These are phyloP conservation scores for Fragaria iinumae DNA, from an alignment of 306 rosid species.

Conservation along the genomic window DNA sequence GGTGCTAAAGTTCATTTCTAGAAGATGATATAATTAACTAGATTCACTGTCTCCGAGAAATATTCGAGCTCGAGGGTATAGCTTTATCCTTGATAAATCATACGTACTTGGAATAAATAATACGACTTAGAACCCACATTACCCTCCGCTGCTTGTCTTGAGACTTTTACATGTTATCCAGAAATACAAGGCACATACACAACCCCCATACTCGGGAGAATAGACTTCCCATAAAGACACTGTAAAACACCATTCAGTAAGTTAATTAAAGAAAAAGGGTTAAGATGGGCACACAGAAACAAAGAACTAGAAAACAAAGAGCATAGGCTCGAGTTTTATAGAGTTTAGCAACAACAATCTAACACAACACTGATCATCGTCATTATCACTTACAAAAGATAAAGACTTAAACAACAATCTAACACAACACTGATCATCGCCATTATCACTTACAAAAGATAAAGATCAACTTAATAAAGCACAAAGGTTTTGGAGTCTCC, in stretches of 20 bases:
- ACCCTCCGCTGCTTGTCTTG: background rate
- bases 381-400: slow-evolving; percentile 3
- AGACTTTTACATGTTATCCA: background rate
- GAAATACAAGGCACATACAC: no score
- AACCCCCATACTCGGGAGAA: background rate
- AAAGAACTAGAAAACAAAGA: background rate
- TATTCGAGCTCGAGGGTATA: no score
- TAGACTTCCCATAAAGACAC: background rate
- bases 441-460: slow-evolving; percentile 3
- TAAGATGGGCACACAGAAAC: background rate
- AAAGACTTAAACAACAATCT: background rate
- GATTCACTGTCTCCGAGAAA: no score
- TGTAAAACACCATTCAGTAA: background rate
- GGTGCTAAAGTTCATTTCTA: no score
- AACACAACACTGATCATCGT: background rate
- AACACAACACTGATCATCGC: background rate
- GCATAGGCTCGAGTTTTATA: background rate
- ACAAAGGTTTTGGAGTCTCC: slow-evolving; percentile 8
- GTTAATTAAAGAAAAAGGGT: background rate
- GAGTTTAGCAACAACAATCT: background rate
- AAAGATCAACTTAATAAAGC: slow-evolving; percentile 7
- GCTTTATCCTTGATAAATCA: no score
- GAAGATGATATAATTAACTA: no score
- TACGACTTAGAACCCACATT: no score
- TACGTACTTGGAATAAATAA: no score